Evolutionary conservation across 108 stramenopile genomes (phyloP), one percentile per base, ranked within the genome.

Genomic region (Hondaea fermentalgiana): DNA sequence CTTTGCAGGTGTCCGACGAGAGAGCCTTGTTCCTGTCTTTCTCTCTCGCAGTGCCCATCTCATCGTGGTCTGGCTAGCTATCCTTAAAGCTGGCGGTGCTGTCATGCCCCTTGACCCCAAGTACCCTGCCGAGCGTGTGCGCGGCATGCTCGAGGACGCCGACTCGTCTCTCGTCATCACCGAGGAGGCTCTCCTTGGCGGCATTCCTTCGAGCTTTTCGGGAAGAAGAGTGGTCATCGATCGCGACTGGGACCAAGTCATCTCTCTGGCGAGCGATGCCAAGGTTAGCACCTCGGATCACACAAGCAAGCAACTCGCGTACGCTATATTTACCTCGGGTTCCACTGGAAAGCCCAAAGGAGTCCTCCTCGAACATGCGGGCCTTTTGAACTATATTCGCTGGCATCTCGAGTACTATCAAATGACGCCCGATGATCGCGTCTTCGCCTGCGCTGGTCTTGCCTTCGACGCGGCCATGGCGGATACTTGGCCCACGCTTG

Each of bases 401-500:
- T 83, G 76, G 76, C 76, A 83, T 35, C 44, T 83, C 76, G 25
- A 47, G 28, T 83, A 83, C 76, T 83, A 83, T 1, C 17, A 83
- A 83, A 28, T 83, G 76, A 83, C 76, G 10, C 19, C 12, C 6
- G 49, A 83, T 14, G 76, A 83, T 53, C 45, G 76, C n/a, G 76
- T 83, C 16, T 35, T 83, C 51, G 6, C 76, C 76, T 83, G 76
- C 51, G 76, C 76, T 28, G 76, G 76, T 6, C n/a, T 83, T 12
- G 76, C 76, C 16, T 83, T 83, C 28, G 76, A 83, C 51, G 76
- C 76, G 45, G 19, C 76, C 6, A 83, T 83, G 45, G 76, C 76
- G n/a, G 76, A 83, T 23, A 83, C 76, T 17, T 83, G 76, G 76
- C 76, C 76, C 25, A 83, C 76, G 14, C 51, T 83, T 8, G 76